These are phyloP conservation scores for Pseudotulostoma volvatum DNA, from an alignment of 495 filamentous ascomycete genomes.

Conservation along the genomic window DNA sequence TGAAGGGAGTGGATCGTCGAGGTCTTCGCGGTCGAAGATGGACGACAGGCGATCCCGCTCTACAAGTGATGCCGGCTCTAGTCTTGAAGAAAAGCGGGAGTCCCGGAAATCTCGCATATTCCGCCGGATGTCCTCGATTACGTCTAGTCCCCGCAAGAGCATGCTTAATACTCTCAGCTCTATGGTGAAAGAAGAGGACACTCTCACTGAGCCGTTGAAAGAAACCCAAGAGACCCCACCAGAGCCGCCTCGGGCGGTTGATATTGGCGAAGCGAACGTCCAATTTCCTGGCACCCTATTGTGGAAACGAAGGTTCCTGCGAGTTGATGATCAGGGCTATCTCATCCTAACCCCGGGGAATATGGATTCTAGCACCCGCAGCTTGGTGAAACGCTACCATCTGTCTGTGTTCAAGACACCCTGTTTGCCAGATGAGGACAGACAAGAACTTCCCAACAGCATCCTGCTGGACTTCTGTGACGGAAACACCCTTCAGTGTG, in stretches of 20 bases:
- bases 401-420: slow-evolving; percentile 65
- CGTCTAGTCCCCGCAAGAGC: slow-evolving; percentile 43
- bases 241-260: slow-evolving; percentile 31
- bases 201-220: slow-evolving; percentile 17
- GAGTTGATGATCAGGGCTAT: slow-evolving; percentile 60
- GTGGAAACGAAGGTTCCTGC: slow-evolving; percentile 78
- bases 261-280: slow-evolving; percentile 78
- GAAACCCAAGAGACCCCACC: slow-evolving; percentile 15
- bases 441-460: slow-evolving; percentile 76
- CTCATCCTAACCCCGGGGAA: slow-evolving; percentile 50
- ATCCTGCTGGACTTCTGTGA: slow-evolving; percentile 71
- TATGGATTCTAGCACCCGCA: slow-evolving; percentile 28
- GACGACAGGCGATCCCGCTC: slow-evolving; percentile 25
- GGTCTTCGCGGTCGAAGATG: slow-evolving; percentile 22
- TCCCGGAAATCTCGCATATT: slow-evolving; percentile 59
- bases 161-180: slow-evolving; percentile 36
- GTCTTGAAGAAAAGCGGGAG: slow-evolving; percentile 46
- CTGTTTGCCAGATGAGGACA: slow-evolving; percentile 69
- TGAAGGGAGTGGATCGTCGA: slow-evolving; percentile 22
- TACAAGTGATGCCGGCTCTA: slow-evolving; percentile 22
- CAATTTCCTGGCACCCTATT: slow-evolving; percentile 86
- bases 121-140: slow-evolving; percentile 61
- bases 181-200: slow-evolving; percentile 46
- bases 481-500: slow-evolving; percentile 71
- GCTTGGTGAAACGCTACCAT: slow-evolving; percentile 56